Base-by-base conservation (phyloP, 768 basidiomycete genomes). In the Russula sp. region DNA sequence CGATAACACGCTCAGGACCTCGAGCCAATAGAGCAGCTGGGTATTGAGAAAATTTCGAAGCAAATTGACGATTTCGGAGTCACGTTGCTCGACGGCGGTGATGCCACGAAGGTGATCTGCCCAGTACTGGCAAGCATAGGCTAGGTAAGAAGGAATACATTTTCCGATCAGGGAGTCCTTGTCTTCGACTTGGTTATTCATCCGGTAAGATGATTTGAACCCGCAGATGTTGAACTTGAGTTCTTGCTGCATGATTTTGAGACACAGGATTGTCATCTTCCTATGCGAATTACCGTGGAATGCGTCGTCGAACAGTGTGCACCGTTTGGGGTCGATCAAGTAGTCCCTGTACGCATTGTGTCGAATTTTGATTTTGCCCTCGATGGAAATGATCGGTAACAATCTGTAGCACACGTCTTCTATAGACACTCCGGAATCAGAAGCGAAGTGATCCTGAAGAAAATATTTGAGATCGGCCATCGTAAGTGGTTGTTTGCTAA, bases 191-290 rank as follows among this genome's bases (percentile, higher is more conserved):
- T 74, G 71, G 18, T 48, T 22, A 32, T 79, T 78, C 16, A 46
- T 62, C 0, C 71, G 26, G 56, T 74, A 72, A 5, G 79, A 79
- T 28, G 76, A 72, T 36, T 76, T 59, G 10, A 80, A 61, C 13
- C 67, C 48, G 28, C 78, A 79, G 10, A 80, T 78, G 46, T 80
- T 79, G 69, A 80, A 79, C 53, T 61, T 67, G 44, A 79, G 75
- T 18, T 64, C 67, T 38, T 50, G 58, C 13, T 65, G 67, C 78
- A 79, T 77, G 32, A 72, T 64, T 32, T 59, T 56, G 13, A 79
- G 65, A 40, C 71, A 72, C 14, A 72, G 66, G 16, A 59, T 61
- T 2, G 75, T 71, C n/a, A 79, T 52, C 22, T 67, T 62, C 16
- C 56, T 54, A 57, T 61, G 40, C 3, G 16, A 3, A 40, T 40